Percentiles rank a stretch among this genome's conserved stretches.
These are phyloP conservation scores for Circinella minor DNA, from an alignment of 371 early-diverging fungal genomes.

Conservation along the genomic window DNA sequence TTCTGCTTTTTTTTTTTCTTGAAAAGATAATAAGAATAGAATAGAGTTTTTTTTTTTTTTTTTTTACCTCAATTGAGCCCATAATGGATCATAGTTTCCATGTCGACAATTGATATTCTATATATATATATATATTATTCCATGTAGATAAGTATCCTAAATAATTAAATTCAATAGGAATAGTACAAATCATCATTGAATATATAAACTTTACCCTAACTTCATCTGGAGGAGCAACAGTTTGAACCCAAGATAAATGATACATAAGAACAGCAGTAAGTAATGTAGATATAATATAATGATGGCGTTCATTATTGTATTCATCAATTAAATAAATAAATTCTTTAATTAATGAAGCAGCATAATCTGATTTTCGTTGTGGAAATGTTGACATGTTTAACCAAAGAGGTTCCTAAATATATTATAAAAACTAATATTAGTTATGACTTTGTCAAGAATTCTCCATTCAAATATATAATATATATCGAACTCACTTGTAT, in stretches of 20 bases:
- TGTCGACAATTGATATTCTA: constrained; percentile 47
- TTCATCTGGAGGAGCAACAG: constrained; percentile 59
- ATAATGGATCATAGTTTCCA: constrained; percentile 68
- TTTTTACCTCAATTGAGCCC: constrained; percentile 67
- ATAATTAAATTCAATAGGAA: no score
- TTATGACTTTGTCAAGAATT: background rate
- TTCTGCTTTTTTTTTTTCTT: no score
- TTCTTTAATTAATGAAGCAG: constrained; percentile 54
- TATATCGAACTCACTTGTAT: constrained; percentile 54
- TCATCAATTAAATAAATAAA: constrained; percentile 53
- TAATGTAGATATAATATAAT: constrained; percentile 57
- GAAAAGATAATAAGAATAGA: no score
- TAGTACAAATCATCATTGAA: background rate
- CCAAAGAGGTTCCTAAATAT: constrained; percentile 63
- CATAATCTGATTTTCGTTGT: constrained; percentile 50
- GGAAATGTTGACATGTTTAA: constrained; percentile 71
- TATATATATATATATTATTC: no score
- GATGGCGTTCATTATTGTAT: constrained; percentile 41
- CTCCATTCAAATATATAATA: background rate
- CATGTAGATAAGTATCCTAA: no score
- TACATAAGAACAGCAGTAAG: constrained; percentile 61
- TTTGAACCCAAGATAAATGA: constrained; percentile 71
- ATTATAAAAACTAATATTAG: constrained; percentile 2
- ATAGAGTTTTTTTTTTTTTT: background rate
- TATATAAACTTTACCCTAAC: constrained; percentile 30